A percentile compares a stretch with the other conserved stretches of the same genome.
Evolutionary conservation across 2,329 filamentous ascomycete genomes (phyloP).

Genomic region (Epichloe coenophiala): DNA sequence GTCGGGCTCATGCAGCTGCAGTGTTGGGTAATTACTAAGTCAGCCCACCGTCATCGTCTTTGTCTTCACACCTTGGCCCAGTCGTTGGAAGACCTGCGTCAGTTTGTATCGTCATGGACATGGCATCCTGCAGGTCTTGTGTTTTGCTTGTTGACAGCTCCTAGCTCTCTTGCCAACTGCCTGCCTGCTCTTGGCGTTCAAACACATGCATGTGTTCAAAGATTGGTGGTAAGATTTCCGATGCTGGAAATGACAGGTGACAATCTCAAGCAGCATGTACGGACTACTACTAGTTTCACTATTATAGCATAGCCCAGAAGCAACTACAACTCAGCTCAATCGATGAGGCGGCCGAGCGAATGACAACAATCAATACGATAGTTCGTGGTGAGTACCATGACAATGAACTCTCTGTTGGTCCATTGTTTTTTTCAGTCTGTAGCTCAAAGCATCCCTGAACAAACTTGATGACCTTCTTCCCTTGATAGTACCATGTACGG

Average conservation of each 20-base stretch:
- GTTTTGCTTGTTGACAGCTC: neutral
- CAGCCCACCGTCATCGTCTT: constrained; percentile 2
- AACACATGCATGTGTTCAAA: neutral
- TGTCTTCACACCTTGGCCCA: neutral
- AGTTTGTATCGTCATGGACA: neutral
- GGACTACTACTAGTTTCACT: neutral
- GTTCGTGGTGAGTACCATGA: too few species aligned
- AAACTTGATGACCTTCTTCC: too few species aligned
- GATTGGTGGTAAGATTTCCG: neutral
- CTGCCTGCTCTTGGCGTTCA: neutral
- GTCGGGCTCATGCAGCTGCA: constrained; percentile 9
- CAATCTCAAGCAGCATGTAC: neutral
- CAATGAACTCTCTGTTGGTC: too few species aligned
- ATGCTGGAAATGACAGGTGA: neutral
- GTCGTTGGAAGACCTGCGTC: neutral
- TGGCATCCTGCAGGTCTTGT: neutral
- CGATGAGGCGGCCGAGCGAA: too few species aligned
- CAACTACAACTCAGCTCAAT: neutral
- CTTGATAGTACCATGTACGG: too few species aligned
- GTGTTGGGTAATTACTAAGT: neutral
- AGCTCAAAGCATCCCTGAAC: too few species aligned
- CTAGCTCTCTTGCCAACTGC: neutral
- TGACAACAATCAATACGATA: too few species aligned
- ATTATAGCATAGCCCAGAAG: neutral
- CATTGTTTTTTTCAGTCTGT: too few species aligned